Evolutionary conservation across 352 stramenopile genomes (phyloP), one percentile per base, ranked within the genome.

Genomic region (Elongisporangium undulatum): DNA sequence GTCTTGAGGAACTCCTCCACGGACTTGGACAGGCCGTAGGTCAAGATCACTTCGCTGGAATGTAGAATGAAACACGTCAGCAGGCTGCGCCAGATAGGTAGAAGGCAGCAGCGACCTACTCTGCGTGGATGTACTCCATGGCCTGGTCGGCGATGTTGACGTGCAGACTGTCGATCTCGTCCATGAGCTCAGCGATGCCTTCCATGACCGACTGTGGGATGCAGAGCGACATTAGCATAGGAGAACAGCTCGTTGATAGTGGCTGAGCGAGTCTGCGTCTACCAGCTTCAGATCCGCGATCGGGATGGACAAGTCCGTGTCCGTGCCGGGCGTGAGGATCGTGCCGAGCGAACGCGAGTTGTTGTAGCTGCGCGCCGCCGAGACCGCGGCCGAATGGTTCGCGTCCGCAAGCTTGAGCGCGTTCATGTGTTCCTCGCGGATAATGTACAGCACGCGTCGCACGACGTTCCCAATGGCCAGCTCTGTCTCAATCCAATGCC

Each of bases 111-210:
- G 59, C 16, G 16, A 79, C 82, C 63, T 81, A 95, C 85, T 97
- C 92, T 20, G 94, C 87, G 76, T 99, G 96, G 67, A 99, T 98
- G 71, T 98, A 97, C 62, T 98, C 92, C 69, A 92, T 93, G 19
- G 93, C 93, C 65, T 99, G 94, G 54, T 98, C 94, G 51, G 97
- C 94, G 68, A 99, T 99, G 58, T 96, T 98, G 50, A 97, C 94
- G 71, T 98, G 89, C 34, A 98, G 73, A 63, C 95, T 97, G 69
- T 99, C 94, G 55, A 99, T 89, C 64, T 98, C 96, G 20, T 94
- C 84, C 22, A 97, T 93, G 13, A 98, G 89, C 74, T 98, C 94
- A 10, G 88, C 76, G 59, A 98, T 97, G 12, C 90, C 94, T 70
- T 99, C 95, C 82, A 98, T 98, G 56, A 97, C 83, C 64, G 85